These are phyloP conservation scores for Ascochyta lentis DNA, from an alignment of 2,329 filamentous ascomycete species.

Conservation along the genomic window DNA sequence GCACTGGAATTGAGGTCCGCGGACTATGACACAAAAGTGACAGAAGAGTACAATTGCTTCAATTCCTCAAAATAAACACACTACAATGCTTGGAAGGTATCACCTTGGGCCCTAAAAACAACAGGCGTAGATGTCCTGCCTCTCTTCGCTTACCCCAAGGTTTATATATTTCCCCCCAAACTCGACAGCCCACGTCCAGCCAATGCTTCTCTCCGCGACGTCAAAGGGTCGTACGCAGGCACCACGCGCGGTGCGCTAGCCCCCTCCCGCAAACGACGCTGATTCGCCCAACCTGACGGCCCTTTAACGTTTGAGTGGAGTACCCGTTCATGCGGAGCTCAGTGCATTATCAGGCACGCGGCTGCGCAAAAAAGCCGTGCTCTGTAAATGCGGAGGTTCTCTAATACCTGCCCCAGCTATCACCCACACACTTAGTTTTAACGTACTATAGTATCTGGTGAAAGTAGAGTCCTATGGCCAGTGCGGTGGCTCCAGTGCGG, in stretches of 20 bases:
- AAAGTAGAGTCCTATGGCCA: too few species aligned
- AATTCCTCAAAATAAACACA: neutral
- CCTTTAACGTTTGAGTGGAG: slow-evolving; percentile 16
- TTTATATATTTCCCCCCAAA: slow-evolving; percentile 12
- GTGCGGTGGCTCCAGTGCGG: too few species aligned
- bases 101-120: too few species aligned
- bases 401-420: too few species aligned
- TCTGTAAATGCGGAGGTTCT: too few species aligned
- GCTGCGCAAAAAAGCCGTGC: too few species aligned
- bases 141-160: neutral
- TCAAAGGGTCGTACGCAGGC: slow-evolving; percentile 16
- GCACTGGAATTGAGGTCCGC: slow-evolving; percentile 8
- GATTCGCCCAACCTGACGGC: neutral
- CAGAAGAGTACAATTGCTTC: neutral
- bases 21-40: slow-evolving; percentile 10
- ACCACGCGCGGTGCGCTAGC: slow-evolving; percentile 16
- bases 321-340: neutral
- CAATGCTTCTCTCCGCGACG: slow-evolving; percentile 12
- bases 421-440: too few species aligned
- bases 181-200: neutral
- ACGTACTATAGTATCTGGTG: too few species aligned
- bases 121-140: neutral
- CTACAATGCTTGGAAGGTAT: neutral
- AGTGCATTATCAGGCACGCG: too few species aligned
- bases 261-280: neutral